A percentile compares a stretch with the other conserved stretches of the same genome.
Conservation (phyloP, 2,329 filamentous ascomycete species). For the Leptographium radiaticola region DNA sequence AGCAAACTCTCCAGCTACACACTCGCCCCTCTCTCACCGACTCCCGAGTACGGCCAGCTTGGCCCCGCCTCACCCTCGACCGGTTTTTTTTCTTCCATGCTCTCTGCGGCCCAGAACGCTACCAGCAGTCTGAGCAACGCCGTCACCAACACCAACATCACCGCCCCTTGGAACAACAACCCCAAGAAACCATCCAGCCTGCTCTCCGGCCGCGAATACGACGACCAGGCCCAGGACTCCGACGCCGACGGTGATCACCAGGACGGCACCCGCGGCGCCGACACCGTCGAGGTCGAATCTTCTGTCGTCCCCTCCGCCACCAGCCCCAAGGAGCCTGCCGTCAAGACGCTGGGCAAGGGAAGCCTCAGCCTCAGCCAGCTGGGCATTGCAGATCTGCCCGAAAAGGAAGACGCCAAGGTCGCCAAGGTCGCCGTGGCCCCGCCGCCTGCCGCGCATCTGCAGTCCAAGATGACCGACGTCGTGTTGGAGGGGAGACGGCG, state of each 20-base stretch:
- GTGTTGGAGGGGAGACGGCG: slow-evolving; percentile 31
- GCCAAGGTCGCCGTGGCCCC: background rate
- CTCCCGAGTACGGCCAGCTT: slow-evolving; percentile 49
- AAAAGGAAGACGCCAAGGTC: slow-evolving; percentile 17
- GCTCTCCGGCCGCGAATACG: background rate
- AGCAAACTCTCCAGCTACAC: slow-evolving; percentile 79
- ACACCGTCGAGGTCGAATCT: slow-evolving; percentile 29
- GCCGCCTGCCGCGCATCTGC: slow-evolving; percentile 25
- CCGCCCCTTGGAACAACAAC: slow-evolving; percentile 28
- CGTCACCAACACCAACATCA: slow-evolving; percentile 57
- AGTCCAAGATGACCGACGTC: slow-evolving; percentile 37
- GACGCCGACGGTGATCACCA: slow-evolving; percentile 9
- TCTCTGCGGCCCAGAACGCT: slow-evolving; percentile 87
- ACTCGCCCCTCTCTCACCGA: slow-evolving; percentile 61
- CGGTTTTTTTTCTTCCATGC: slow-evolving; percentile 87
- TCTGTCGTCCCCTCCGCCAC: slow-evolving; percentile 26
- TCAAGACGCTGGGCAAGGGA: slow-evolving; percentile 80
- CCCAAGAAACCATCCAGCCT: slow-evolving; percentile 19
- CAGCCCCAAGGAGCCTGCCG: slow-evolving; percentile 54
- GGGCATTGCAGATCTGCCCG: slow-evolving; percentile 54
- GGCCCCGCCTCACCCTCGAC: slow-evolving; percentile 37
- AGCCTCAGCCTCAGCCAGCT: slow-evolving; percentile 83
- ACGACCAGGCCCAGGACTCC: slow-evolving; percentile 10
- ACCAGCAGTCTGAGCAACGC: slow-evolving; percentile 63
- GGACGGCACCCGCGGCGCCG: slow-evolving; percentile 2